These are phyloP conservation scores for Elsinoe fawcettii DNA, from an alignment of 2,329 filamentous ascomycete species.

Conservation along the genomic window DNA sequence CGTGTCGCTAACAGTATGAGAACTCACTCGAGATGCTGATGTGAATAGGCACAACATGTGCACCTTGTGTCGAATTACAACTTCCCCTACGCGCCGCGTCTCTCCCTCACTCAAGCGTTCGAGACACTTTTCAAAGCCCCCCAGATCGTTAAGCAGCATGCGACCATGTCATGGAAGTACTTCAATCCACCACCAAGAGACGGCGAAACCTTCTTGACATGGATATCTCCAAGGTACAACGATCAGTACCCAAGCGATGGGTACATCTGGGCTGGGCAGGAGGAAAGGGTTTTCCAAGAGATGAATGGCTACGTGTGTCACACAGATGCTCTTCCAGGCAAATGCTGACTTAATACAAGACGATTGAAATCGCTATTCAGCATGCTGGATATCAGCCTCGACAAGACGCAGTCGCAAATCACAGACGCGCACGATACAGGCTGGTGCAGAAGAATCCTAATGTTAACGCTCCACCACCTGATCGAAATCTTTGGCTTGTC, in stretches of 20 bases:
- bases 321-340: constrained; percentile 16
- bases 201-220: constrained; percentile 75
- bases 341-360: constrained; percentile 42
- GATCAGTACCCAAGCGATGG: constrained; percentile 81
- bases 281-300: constrained; percentile 69
- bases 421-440: constrained; percentile 79
- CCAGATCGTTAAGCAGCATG: constrained; percentile 72
- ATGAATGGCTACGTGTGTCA: constrained; percentile 56
- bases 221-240: constrained; percentile 71
- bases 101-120: constrained; percentile 69
- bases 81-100: constrained; percentile 64
- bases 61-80: constrained; percentile 79
- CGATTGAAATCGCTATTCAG: constrained; percentile 81
- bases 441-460: constrained; percentile 67
- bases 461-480: constrained; percentile 61
- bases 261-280: constrained; percentile 79
- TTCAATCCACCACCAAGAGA: constrained; percentile 67
- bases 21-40: background rate
- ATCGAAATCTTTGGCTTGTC: constrained; percentile 80
- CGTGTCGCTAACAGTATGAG: constrained; percentile 9
- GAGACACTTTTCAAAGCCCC: constrained; percentile 78
- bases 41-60: constrained; percentile 67
- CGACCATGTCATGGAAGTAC: constrained; percentile 90
- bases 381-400: constrained; percentile 70
- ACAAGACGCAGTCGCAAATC: constrained; percentile 63